These are phyloP conservation scores for Lupinus albus DNA, from an alignment of 306 rosid genomes.

Conservation along the genomic window DNA sequence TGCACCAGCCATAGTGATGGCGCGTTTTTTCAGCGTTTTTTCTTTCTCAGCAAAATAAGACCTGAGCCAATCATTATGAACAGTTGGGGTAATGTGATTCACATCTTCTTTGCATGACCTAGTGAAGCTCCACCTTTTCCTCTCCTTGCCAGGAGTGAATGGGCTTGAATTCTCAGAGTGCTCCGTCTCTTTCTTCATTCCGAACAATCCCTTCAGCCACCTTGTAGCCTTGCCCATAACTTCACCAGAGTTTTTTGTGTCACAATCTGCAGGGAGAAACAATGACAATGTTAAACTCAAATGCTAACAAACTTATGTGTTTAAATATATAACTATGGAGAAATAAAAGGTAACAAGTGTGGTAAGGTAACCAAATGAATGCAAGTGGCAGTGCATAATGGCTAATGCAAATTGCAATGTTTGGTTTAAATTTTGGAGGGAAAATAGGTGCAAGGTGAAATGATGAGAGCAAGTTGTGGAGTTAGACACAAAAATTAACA, in stretches of 20 bases:
- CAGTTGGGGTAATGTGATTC: conserved; percentile 38
- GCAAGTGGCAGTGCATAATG: conserved; percentile 32
- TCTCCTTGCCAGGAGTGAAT: conserved; percentile 44
- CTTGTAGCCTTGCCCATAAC: conserved; percentile 68
- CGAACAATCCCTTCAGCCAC: conserved; percentile 82
- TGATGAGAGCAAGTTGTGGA: conserved; percentile 42
- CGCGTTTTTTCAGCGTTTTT: conserved; percentile 62
- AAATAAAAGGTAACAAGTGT: conserved; percentile 17
- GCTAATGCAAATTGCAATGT: conserved; percentile 19
- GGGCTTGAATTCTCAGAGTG: conserved; percentile 38
- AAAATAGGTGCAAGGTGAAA: conserved; percentile 50
- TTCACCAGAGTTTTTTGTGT: conserved; percentile 23
- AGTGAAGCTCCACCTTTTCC: conserved; percentile 68
- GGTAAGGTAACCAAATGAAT: conserved; percentile 10
- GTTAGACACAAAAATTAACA: conserved; percentile 48
- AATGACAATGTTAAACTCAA: conserved; percentile 33
- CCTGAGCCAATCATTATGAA: conserved; percentile 50
- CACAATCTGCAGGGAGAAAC: conserved; percentile 38
- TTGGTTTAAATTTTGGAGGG: conserved; percentile 8
- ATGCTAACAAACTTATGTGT: conserved; percentile 24
- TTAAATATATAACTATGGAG: background rate
- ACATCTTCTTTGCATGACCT: conserved; percentile 49
- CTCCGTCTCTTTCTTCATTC: conserved; percentile 80
- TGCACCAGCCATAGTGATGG: conserved; percentile 73
- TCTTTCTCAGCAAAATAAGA: conserved; percentile 57